Percentiles rank a stretch among this genome's conserved stretches.
These are phyloP conservation scores for Solanum corneliomulleri DNA, from an alignment of 257 asterid species.

Conservation along the genomic window DNA sequence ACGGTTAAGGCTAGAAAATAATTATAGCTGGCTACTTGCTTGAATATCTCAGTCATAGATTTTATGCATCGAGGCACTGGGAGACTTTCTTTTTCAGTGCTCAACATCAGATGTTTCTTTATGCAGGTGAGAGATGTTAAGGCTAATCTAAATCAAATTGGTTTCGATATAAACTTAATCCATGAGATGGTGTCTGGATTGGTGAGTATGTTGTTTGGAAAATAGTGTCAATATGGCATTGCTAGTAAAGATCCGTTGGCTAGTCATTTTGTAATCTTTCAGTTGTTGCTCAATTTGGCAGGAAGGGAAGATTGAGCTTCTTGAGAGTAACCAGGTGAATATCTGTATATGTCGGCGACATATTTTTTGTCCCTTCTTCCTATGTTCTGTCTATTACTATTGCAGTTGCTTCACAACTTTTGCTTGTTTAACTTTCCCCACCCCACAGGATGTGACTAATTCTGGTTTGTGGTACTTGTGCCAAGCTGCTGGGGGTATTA, in stretches of 20 bases:
- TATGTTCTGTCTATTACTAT: not conserved
- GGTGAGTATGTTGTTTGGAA: conserved; percentile 29
- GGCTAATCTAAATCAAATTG: conserved; percentile 58
- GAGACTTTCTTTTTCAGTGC: not conserved
- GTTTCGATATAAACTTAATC: conserved; percentile 46
- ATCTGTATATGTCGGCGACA: not conserved
- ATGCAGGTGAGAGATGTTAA: conserved; percentile 63
- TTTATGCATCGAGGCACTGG: not conserved
- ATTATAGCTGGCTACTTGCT: not conserved
- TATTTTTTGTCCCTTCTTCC: not conserved
- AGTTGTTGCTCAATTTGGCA: conserved; percentile 14
- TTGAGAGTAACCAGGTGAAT: conserved; percentile 71
- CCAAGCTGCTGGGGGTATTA: conserved; percentile 51
- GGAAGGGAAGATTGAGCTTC: conserved; percentile 77
- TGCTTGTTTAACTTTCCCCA: not conserved
- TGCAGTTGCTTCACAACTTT: not conserved
- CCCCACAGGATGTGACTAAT: conserved; percentile 55
- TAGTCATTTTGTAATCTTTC: not conserved
- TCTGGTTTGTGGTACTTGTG: conserved; percentile 77
- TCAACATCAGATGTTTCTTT: not conserved
- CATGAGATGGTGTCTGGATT: conserved; percentile 65
- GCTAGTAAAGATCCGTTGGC: not conserved
- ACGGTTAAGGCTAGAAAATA: not conserved
- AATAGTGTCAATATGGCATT: not conserved
- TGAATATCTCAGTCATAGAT: not conserved